A percentile compares a stretch with the other conserved stretches of the same genome.
Conservation (phyloP, 495 filamentous ascomycete genomes). For the Lepidopterella palustris region DNA sequence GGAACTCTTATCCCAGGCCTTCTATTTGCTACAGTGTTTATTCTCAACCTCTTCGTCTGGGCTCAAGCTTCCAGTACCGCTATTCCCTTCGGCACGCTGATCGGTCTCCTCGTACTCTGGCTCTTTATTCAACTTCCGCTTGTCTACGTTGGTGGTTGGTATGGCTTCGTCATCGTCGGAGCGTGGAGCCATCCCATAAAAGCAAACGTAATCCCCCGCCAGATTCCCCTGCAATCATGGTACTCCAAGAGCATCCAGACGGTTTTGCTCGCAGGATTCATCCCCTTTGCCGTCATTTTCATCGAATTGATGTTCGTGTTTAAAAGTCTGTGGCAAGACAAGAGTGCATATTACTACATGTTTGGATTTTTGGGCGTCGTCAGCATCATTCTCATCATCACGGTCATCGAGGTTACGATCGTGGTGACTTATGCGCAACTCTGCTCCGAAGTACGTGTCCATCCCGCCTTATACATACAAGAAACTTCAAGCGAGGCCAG, state of each 20-base stretch:
- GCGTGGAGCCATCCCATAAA: conserved; percentile 88
- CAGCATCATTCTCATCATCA: conserved; percentile 64
- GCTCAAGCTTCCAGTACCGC: conserved; percentile 86
- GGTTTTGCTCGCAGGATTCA: conserved; percentile 67
- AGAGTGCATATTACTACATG: conserved; percentile 90
- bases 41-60: conserved; percentile 92
- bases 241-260: conserved; percentile 59
- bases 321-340: conserved; percentile 85
- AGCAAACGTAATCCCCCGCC: conserved; percentile 64
- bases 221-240: conserved; percentile 76
- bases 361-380: conserved; percentile 85
- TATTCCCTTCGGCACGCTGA: conserved; percentile 77
- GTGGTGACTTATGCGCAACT: conserved; percentile 83
- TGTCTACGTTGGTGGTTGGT: conserved; percentile 79
- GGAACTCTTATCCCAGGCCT: conserved; percentile 80
- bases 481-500: background rate
- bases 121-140: conserved; percentile 84
- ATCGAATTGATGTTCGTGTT: conserved; percentile 93
- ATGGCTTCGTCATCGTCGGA: conserved; percentile 58
- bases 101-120: conserved; percentile 76
- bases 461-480: too few relatives aligned
- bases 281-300: conserved; percentile 89
- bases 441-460: conserved; percentile 57
- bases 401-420: conserved; percentile 82
- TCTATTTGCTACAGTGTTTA: conserved; percentile 69